Percentiles rank a stretch among this genome's conserved stretches.
Conservation (phyloP, 1,284 basidiomycete genomes). For the Amylostereum areolatum region DNA sequence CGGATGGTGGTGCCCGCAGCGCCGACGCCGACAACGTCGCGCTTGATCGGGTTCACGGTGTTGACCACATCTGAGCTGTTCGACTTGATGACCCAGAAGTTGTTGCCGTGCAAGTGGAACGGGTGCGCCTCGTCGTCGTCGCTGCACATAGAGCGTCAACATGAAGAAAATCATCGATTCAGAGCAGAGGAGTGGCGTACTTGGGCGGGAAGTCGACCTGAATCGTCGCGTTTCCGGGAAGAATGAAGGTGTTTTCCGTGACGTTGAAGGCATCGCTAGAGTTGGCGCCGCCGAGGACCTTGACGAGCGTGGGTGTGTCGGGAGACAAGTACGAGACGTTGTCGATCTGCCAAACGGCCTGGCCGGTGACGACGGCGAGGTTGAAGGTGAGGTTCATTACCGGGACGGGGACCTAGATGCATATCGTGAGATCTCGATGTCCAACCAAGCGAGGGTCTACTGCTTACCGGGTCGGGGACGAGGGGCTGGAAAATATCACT, state of each 20-base stretch:
- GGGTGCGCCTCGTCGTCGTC: neutral
- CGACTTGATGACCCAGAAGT: neutral
- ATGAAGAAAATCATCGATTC: too few species aligned
- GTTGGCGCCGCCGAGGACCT: constrained; percentile 20
- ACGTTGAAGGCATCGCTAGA: constrained; percentile 16
- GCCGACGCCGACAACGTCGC: neutral
- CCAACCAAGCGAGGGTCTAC: too few species aligned
- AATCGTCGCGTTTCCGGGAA: constrained; percentile 18
- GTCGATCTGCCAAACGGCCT: neutral
- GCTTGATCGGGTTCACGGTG: constrained; percentile 3
- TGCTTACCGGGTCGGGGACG: constrained; percentile 1
- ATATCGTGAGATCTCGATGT: too few species aligned
- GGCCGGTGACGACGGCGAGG: constrained; percentile 10
- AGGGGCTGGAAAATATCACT: constrained; percentile 6
- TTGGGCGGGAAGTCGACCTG: constrained; percentile 15
- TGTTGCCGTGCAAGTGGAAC: neutral
- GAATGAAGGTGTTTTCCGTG: constrained; percentile 24
- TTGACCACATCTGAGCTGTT: constrained; percentile 4
- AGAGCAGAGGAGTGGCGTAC: constrained; percentile 9
- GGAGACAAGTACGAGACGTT: constrained; percentile 10
- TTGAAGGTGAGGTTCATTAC: constrained; percentile 12
- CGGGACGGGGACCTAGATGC: neutral
- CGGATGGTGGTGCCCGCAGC: neutral
- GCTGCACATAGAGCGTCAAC: too few species aligned
- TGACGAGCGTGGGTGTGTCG: constrained; percentile 21